Evolutionary conservation across 2,329 filamentous ascomycete species (phyloP).

Genomic region (Sphaerulina musiva): DNA sequence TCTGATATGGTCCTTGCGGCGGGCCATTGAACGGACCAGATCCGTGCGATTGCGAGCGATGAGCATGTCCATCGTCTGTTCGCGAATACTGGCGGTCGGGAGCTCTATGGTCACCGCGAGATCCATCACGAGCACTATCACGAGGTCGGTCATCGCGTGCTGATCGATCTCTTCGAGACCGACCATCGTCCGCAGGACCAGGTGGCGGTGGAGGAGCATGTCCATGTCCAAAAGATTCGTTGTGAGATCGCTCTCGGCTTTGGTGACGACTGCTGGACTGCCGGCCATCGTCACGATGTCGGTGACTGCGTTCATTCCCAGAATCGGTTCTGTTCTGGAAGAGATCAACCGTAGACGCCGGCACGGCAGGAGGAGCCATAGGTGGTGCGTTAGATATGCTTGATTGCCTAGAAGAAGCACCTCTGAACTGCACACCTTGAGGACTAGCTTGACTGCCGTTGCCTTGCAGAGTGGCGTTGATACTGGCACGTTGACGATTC

Average conservation of each 20-base stretch:
- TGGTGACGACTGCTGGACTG: conserved; percentile 25
- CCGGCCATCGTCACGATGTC: conserved; percentile 27
- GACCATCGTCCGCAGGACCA: conserved; percentile 22
- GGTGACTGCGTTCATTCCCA: conserved; percentile 16
- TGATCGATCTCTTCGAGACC: conserved; percentile 23
- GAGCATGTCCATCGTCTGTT: conserved; percentile 17
- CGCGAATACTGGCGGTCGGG: conserved; percentile 3
- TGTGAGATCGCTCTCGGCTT: conserved; percentile 26
- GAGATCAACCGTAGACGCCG: conserved; percentile 17
- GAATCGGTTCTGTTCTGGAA: conserved; percentile 20
- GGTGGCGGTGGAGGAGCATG: conserved; percentile 18
- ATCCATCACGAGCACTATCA: conserved; percentile 10
- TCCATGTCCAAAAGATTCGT: conserved; percentile 8
- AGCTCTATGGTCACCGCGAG: conserved; percentile 13
- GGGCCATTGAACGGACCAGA: conserved; percentile 12
- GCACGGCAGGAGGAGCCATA: conserved; percentile 20
- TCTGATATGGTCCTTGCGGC: conserved; percentile 20
- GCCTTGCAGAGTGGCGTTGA: conserved; percentile 27
- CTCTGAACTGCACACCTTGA: conserved; percentile 30
- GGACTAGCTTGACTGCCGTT: conserved; percentile 11
- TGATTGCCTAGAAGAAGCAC: conserved; percentile 27
- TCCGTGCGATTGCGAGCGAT: conserved; percentile 15
- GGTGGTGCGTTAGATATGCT: conserved; percentile 19
- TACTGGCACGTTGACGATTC: conserved; percentile 23
- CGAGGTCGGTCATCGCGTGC: conserved; percentile 19